Evolutionary conservation across 805 yeast genomes (phyloP).

Genomic region (Candida chauliodis): DNA sequence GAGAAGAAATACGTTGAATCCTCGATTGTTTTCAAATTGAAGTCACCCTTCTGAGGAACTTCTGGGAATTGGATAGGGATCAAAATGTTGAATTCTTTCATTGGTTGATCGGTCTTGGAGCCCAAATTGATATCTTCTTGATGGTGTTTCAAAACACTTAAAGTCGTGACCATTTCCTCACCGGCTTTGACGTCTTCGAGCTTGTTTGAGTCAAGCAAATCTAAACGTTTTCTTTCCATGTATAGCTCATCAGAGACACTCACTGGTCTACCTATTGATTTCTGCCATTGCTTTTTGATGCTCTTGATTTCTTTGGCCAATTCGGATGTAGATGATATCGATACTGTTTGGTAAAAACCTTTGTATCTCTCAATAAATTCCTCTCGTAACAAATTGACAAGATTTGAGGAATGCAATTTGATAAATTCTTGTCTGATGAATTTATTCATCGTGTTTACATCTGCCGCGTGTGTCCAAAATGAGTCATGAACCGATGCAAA

Average conservation of each 20-base stretch:
- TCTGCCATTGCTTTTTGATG: conserved; percentile 7
- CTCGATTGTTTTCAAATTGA: conserved; percentile 28
- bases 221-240: conserved; percentile 6
- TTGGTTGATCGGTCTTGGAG: not conserved
- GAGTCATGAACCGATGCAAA: conserved; percentile 44
- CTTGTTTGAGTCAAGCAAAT: conserved; percentile 14
- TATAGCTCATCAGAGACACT: conserved; percentile 2
- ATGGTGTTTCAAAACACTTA: conserved; percentile 1
- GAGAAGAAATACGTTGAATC: conserved; percentile 37
- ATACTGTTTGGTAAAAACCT: conserved; percentile 24
- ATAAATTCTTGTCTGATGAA: conserved; percentile 34
- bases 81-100: conserved; percentile 19
- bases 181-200: conserved; percentile 18
- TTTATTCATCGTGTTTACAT: conserved; percentile 23
- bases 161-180: conserved; percentile 4
- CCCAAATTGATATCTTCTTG: conserved; percentile 2
- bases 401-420: conserved; percentile 25
- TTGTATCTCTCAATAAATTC: conserved; percentile 8
- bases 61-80: conserved; percentile 28
- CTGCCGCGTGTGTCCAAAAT: conserved; percentile 40
- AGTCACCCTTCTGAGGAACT: conserved; percentile 28
- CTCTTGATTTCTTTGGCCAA: conserved; percentile 7
- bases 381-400: conserved; percentile 30
- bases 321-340: conserved; percentile 21
- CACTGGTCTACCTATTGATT: not conserved